Evolutionary conservation across 495 filamentous ascomycete species (phyloP).

Genomic region (Penicillium angulare): DNA sequence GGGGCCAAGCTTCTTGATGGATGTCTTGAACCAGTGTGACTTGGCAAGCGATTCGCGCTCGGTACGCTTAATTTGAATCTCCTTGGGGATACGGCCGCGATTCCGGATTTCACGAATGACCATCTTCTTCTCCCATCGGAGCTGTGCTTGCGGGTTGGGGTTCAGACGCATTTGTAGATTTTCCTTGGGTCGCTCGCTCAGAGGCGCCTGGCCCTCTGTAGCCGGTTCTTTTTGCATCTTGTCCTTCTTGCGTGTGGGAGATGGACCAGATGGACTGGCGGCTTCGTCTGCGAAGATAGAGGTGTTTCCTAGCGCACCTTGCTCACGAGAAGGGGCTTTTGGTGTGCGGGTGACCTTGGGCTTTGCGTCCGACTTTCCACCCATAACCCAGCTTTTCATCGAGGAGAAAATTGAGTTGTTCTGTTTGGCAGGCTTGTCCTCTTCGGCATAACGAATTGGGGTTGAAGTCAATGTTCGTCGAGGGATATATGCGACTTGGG

Average conservation of each 20-base stretch:
- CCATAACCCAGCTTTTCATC: conserved; percentile 42
- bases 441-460: conserved; percentile 27
- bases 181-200: conserved; percentile 42
- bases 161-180: conserved; percentile 59
- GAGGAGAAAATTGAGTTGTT: conserved; percentile 27
- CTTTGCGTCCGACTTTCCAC: conserved; percentile 25
- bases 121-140: conserved; percentile 80
- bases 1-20: conserved; percentile 81
- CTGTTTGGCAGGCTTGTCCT: conserved; percentile 14
- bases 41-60: conserved; percentile 67
- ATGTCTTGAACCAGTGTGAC: conserved; percentile 71
- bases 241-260: conserved; percentile 20
- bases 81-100: conserved; percentile 63
- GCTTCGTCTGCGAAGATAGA: conserved; percentile 47
- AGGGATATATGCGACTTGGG: conserved; percentile 36
- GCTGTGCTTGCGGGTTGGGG: conserved; percentile 63
- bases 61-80: conserved; percentile 62
- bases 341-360: conserved; percentile 30
- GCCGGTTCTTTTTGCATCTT: conserved; percentile 7
- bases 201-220: conserved; percentile 1
- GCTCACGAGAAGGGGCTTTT: conserved; percentile 29
- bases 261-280: conserved; percentile 27
- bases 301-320: conserved; percentile 35
- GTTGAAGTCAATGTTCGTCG: conserved; percentile 43
- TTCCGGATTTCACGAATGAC: conserved; percentile 66